Conservation (phyloP, 257 asterid species). For the Jacaranda copaia region DNA sequence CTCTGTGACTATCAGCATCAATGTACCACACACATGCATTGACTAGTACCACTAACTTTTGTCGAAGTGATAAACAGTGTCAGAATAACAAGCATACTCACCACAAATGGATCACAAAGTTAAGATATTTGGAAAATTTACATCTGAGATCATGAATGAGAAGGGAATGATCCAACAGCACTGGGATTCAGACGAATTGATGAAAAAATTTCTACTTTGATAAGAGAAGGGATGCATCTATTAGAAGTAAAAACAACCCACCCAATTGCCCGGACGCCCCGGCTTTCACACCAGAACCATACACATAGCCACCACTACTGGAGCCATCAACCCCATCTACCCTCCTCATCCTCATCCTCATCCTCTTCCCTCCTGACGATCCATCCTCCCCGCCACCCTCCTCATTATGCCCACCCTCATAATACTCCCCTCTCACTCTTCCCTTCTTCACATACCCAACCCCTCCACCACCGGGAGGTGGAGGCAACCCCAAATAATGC, state of each 20-base stretch:
- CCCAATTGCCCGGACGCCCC: conserved; percentile 67
- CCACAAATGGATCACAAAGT: too few species aligned
- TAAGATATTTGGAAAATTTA: too few species aligned
- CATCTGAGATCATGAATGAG: too few species aligned
- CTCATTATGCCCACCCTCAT: conserved; percentile 70
- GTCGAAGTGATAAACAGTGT: too few species aligned
- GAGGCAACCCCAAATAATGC: conserved; percentile 52
- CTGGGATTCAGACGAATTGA: too few species aligned
- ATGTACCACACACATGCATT: too few species aligned
- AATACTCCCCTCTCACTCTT: conserved; percentile 67
- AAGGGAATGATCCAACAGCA: too few species aligned
- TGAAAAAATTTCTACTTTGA: too few species aligned
- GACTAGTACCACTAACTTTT: too few species aligned
- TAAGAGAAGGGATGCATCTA: too few species aligned
- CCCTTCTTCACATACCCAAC: conserved; percentile 69
- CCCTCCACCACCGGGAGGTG: conserved; percentile 49
- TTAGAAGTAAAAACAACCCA: conserved; percentile 33
- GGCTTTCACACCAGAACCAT: conserved; percentile 68
- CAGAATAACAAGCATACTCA: too few species aligned
- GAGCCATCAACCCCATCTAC: conserved; percentile 60
- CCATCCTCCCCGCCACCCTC: conserved; percentile 64
- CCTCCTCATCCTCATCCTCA: conserved; percentile 64
- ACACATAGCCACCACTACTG: conserved; percentile 59
- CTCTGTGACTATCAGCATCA: too few species aligned
- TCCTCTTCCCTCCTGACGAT: conserved; percentile 55